A percentile compares a stretch with the other conserved stretches of the same genome.
These are phyloP conservation scores for Verticillium isaacii DNA, from an alignment of 2,329 filamentous ascomycete genomes.

Conservation along the genomic window DNA sequence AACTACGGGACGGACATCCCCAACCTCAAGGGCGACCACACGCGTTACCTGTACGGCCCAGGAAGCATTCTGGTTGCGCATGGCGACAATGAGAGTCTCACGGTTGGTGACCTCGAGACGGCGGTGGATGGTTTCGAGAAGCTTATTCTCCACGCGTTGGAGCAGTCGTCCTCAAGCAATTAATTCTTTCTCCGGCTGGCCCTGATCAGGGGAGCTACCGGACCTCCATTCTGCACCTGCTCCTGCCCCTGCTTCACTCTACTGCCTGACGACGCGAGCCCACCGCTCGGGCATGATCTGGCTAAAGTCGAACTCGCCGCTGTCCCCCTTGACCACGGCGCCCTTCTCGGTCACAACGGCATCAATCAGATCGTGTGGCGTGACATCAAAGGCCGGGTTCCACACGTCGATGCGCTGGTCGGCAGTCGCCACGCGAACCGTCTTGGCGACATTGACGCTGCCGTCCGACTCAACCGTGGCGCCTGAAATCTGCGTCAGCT, in stretches of 20 bases:
- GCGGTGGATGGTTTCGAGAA: constrained; percentile 77
- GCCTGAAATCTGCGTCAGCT: constrained; percentile 81
- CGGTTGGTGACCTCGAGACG: constrained; percentile 67
- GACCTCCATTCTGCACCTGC: background rate
- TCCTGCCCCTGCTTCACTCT: background rate
- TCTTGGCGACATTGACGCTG: constrained; percentile 55
- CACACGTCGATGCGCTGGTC: constrained; percentile 77
- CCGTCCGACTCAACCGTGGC: constrained; percentile 63
- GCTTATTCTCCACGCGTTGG: constrained; percentile 54
- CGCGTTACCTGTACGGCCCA: constrained; percentile 62
- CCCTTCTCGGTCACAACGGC: constrained; percentile 91
- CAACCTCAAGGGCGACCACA: constrained; percentile 64
- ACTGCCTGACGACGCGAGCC: constrained; percentile 23
- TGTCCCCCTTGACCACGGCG: constrained; percentile 69
- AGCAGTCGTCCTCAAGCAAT: constrained; percentile 4
- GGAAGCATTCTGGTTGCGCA: constrained; percentile 83
- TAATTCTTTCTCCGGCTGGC: background rate
- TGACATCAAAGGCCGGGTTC: constrained; percentile 98
- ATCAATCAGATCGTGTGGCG: constrained; percentile 82
- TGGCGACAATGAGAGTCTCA: constrained; percentile 75
- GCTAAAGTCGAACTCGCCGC: constrained; percentile 65
- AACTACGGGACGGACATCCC: constrained; percentile 95
- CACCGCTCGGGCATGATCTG: constrained; percentile 52
- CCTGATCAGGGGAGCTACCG: background rate
- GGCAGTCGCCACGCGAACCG: constrained; percentile 75